These are phyloP conservation scores for Micractinium conductrix DNA, from an alignment of 139 green algal genomes.

Conservation along the genomic window DNA sequence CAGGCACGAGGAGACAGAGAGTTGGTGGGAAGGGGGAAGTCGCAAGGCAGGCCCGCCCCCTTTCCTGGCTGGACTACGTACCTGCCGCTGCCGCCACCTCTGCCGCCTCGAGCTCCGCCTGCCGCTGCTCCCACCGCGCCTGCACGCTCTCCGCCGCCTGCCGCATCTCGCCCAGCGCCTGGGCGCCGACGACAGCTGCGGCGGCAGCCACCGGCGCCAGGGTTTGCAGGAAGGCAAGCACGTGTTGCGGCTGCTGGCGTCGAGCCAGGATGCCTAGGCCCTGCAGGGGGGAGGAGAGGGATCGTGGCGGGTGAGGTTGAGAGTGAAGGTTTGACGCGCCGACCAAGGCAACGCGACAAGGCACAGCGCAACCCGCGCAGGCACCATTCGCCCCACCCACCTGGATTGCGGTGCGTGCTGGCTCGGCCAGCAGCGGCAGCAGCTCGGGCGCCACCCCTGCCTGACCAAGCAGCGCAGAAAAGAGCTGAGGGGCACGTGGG, in stretches of 20 bases:
- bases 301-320: no score
- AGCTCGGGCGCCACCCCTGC: conserved; percentile 64
- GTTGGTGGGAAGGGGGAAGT: no score
- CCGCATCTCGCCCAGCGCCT: conserved; percentile 2
- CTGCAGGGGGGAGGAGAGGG: conserved; percentile 41
- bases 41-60: no score
- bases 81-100: conserved; percentile 9
- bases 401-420: conserved; percentile 57
- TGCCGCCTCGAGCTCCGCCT: neutral
- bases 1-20: no score
- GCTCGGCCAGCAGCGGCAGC: conserved; percentile 83
- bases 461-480: conserved; percentile 73
- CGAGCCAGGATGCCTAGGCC: conserved; percentile 71
- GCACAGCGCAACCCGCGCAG: no score
- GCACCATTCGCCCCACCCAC: conserved; percentile 32
- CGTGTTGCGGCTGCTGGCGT: conserved; percentile 56
- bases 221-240: conserved; percentile 62
- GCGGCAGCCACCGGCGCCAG: conserved; percentile 48
- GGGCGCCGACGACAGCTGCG: conserved; percentile 31
- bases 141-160: conserved; percentile 10
- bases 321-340: no score
- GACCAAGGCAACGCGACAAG: no score
- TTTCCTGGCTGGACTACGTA: no score
- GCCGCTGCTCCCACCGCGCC: conserved; percentile 3
- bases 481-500: conserved; percentile 68